Evolutionary conservation across 345 rosid species (phyloP).

Genomic region (Dipteronia sinensis): DNA sequence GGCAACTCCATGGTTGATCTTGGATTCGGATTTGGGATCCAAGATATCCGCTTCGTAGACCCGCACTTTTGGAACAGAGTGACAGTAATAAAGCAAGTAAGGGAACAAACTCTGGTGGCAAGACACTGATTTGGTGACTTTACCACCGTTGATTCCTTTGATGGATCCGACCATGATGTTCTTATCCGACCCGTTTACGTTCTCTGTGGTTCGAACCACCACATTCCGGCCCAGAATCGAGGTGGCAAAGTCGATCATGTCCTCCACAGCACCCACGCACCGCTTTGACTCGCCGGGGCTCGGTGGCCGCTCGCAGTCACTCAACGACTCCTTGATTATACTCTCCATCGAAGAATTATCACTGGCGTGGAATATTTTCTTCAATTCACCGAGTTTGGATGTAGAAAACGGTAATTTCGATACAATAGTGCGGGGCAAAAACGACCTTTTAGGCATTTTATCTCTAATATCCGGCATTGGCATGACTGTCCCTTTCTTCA

Average conservation of each 20-base stretch:
- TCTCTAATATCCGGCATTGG: conserved; percentile 88
- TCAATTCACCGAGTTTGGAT: conserved; percentile 31
- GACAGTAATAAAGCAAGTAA: conserved; percentile 80
- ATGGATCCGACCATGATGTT: conserved; percentile 59
- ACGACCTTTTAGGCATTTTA: conserved; percentile 89
- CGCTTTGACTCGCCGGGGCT: conserved; percentile 80
- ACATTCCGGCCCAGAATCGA: conserved; percentile 60
- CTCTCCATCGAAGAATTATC: conserved; percentile 66
- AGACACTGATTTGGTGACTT: conserved; percentile 70
- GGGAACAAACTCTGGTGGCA: conserved; percentile 92
- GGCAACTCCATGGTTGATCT: conserved; percentile 79
- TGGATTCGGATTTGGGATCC: conserved; percentile 45
- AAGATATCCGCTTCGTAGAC: conserved; percentile 73
- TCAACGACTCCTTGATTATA: conserved; percentile 51
- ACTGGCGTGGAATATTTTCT: conserved; percentile 48
- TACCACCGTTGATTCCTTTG: conserved; percentile 65
- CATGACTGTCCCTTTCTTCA: conserved; percentile 67
- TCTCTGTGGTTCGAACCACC: conserved; percentile 62
- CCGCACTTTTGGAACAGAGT: conserved; percentile 89
- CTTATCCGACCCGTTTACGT: conserved; percentile 51
- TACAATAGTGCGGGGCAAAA: conserved; percentile 71
- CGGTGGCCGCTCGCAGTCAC: conserved; percentile 72
- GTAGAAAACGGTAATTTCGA: conserved; percentile 68
- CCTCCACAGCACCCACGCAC: conserved; percentile 85
- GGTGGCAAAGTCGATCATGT: conserved; percentile 85